Conservation (phyloP, 345 rosid genomes). For the Camelina laxa region DNA sequence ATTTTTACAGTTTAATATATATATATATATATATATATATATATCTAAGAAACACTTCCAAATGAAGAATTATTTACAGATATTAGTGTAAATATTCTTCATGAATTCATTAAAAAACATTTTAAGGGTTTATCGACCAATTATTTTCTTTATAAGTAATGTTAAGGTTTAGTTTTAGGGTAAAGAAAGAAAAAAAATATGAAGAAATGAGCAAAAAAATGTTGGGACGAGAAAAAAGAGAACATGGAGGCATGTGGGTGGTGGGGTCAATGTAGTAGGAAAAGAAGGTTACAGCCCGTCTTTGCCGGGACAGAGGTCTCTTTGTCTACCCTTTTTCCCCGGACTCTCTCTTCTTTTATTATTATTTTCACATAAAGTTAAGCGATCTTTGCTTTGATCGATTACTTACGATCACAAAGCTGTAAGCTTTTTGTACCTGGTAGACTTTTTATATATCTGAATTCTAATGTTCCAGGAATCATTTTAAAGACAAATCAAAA, state of each 20-base stretch:
- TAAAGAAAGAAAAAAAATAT: not conserved
- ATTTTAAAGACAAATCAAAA: too few relatives aligned
- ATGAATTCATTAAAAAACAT: too few relatives aligned
- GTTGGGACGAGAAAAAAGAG: slow-evolving; percentile 13
- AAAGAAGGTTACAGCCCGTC: slow-evolving; percentile 65
- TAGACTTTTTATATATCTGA: not conserved
- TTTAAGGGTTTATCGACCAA: too few relatives aligned
- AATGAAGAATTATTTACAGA: not conserved
- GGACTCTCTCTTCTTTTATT: slow-evolving; percentile 34
- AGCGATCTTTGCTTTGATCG: slow-evolving; percentile 14
- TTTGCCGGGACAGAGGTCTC: slow-evolving; percentile 71
- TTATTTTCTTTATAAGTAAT: too few relatives aligned
- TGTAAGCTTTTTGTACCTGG: not conserved
- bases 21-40: too few relatives aligned
- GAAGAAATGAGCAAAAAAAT: slow-evolving; percentile 4
- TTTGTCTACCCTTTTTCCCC: slow-evolving; percentile 51
- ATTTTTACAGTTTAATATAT: not conserved
- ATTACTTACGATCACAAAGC: slow-evolving; percentile 4
- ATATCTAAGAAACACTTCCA: not conserved
- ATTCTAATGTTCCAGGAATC: too few relatives aligned
- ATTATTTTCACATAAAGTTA: slow-evolving; percentile 24
- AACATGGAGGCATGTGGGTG: slow-evolving; percentile 81
- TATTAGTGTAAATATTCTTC: not conserved
- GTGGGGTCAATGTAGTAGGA: slow-evolving; percentile 53
- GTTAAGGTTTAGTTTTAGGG: not conserved